A percentile compares a stretch with the other conserved stretches of the same genome.
These are phyloP conservation scores for Salix arbutifolia DNA, from an alignment of 345 rosid genomes.

Conservation along the genomic window DNA sequence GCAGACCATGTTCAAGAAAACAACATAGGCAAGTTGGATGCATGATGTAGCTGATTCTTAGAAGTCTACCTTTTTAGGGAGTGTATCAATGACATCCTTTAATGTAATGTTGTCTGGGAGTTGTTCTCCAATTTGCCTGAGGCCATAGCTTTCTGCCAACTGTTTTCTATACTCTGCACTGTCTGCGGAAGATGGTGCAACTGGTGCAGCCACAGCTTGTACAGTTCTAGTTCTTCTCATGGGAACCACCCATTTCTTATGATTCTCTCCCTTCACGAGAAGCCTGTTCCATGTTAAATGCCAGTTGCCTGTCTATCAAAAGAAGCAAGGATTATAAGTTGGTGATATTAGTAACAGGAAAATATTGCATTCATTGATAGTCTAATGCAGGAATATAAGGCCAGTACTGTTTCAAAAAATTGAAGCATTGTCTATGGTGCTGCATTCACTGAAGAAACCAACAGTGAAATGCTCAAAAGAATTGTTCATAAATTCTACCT, in stretches of 20 bases:
- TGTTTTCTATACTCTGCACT: slow-evolving; percentile 55
- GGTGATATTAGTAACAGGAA: not conserved
- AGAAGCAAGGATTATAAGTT: slow-evolving; percentile 4
- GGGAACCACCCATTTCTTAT: slow-evolving; percentile 26
- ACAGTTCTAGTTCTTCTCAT: slow-evolving; percentile 32
- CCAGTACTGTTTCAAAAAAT: not conserved
- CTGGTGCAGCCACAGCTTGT: slow-evolving; percentile 67
- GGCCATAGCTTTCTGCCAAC: slow-evolving; percentile 75
- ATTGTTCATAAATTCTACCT: not conserved
- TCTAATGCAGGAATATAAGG: not conserved
- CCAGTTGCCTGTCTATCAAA: slow-evolving; percentile 45
- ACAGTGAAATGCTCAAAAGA: slow-evolving; percentile 1
- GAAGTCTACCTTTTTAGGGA: slow-evolving; percentile 62
- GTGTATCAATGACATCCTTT: slow-evolving; percentile 70
- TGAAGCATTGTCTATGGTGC: not conserved
- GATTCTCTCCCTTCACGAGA: slow-evolving; percentile 35
- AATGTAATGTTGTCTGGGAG: slow-evolving; percentile 74
- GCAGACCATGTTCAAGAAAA: not conserved
- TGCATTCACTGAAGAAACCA: not conserved
- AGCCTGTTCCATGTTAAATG: slow-evolving; percentile 42
- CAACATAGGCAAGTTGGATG: not conserved
- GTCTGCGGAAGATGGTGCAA: slow-evolving; percentile 51
- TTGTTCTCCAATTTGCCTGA: slow-evolving; percentile 77
- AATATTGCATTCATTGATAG: not conserved
- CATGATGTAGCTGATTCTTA: not conserved